Conservation (phyloP, 139 green algal species). For the Chlorella sp. region DNA sequence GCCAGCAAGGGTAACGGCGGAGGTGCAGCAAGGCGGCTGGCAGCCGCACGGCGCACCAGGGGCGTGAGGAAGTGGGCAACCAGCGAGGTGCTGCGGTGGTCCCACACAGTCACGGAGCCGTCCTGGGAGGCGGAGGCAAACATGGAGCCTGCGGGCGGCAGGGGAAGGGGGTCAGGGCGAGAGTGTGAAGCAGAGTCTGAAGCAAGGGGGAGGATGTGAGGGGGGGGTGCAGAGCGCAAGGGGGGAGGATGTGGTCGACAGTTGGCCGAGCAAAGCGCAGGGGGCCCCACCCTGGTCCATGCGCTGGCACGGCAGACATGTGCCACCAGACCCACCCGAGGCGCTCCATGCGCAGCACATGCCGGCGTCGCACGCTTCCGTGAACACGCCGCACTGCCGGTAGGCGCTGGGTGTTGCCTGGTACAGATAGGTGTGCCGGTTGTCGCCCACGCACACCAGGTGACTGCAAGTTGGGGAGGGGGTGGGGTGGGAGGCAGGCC, state of each 20-base stretch:
- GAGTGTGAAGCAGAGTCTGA: neutral
- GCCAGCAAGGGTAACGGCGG: too few species aligned
- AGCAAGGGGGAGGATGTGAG: too few species aligned
- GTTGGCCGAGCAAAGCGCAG: too few species aligned
- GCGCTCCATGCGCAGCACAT: constrained; percentile 77
- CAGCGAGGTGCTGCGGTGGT: constrained; percentile 43
- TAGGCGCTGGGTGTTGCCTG: constrained; percentile 51
- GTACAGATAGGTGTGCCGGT: constrained; percentile 51
- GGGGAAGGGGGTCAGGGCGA: neutral
- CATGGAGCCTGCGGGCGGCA: constrained; percentile 29
- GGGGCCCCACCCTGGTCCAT: too few species aligned
- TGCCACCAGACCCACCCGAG: neutral
- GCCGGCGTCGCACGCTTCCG: constrained; percentile 68
- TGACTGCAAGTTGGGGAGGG: too few species aligned
- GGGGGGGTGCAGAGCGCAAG: too few species aligned
- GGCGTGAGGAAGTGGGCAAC: constrained; percentile 17
- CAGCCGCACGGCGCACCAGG: too few species aligned
- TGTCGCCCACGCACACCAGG: constrained; percentile 75
- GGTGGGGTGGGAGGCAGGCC: too few species aligned
- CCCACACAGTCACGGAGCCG: constrained; percentile 60
- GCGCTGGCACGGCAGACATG: neutral
- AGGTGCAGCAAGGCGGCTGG: too few species aligned
- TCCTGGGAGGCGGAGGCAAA: constrained; percentile 69
- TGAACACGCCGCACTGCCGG: constrained; percentile 35
- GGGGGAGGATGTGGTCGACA: too few species aligned